Conservation (phyloP, 371 early-diverging fungal species). For the Mortierella sp. region DNA sequence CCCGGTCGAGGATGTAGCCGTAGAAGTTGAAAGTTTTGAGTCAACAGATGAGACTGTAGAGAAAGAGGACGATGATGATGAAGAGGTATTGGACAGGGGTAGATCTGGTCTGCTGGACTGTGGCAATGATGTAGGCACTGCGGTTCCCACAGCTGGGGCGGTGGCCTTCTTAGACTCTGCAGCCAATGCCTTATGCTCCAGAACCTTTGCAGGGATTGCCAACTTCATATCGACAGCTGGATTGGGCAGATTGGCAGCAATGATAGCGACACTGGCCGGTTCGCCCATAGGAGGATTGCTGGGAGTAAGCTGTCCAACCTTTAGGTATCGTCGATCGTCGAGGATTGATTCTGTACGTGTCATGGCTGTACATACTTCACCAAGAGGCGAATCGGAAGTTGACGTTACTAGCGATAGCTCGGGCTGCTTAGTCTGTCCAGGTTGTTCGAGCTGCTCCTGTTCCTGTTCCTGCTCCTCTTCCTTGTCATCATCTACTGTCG, state of each 20-base stretch:
- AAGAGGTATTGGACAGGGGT: conserved; percentile 9
- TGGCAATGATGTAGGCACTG: not conserved
- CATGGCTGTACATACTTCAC: conserved; percentile 27
- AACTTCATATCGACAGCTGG: conserved; percentile 47
- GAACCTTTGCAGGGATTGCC: conserved; percentile 35
- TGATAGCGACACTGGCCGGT: conserved; percentile 40
- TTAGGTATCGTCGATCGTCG: conserved; percentile 47
- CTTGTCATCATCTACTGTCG: conserved; percentile 2
- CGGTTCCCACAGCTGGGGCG: not conserved
- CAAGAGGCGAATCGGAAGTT: not conserved
- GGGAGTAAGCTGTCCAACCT: conserved; percentile 36
- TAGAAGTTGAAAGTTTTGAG: conserved; percentile 13
- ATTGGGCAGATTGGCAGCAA: conserved; percentile 52
- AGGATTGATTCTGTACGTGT: conserved; percentile 42
- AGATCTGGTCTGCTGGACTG: conserved; percentile 1
- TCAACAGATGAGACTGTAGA: conserved; percentile 13
- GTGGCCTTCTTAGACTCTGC: conserved; percentile 27
- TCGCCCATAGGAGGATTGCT: conserved; percentile 49
- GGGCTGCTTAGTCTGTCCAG: not conserved
- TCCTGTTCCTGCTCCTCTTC: not conserved
- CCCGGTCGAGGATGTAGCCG: conserved; percentile 9
- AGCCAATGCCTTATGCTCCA: conserved; percentile 25
- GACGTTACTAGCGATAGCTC: not conserved
- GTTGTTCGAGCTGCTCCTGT: not conserved
- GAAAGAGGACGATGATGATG: conserved; percentile 19